Percentiles rank a stretch among this genome's conserved stretches.
Evolutionary conservation across 768 basidiomycete genomes (phyloP).

Genomic region (Leucosporidium creatinivorum): DNA sequence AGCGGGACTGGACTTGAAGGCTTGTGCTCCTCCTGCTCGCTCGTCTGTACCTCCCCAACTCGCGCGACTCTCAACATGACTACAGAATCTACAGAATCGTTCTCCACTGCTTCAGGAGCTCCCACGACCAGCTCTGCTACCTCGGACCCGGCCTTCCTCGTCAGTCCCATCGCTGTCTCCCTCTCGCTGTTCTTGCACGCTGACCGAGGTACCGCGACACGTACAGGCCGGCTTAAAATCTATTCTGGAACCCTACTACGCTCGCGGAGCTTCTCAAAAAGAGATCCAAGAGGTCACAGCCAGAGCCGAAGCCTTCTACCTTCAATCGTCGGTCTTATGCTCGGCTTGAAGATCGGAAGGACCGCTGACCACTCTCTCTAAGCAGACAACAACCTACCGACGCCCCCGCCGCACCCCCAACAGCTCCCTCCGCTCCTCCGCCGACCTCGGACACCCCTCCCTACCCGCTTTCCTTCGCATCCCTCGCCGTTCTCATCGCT

Average conservation of each 20-base stretch:
- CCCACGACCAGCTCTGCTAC: too few species aligned
- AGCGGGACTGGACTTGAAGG: too few species aligned
- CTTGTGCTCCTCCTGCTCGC: too few species aligned
- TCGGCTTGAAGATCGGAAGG: background rate
- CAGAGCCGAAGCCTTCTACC: background rate
- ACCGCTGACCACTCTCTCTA: background rate
- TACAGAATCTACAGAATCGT: too few species aligned
- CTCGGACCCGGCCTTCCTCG: background rate
- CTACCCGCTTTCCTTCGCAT: conserved; percentile 34
- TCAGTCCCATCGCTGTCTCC: background rate
- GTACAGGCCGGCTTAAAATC: background rate
- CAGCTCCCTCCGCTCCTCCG: background rate
- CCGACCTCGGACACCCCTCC: conserved; percentile 4
- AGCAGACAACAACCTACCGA: background rate
- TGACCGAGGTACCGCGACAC: too few species aligned
- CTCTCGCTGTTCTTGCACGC: background rate
- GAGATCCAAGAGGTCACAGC: conserved; percentile 1
- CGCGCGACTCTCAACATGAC: too few species aligned
- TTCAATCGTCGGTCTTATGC: background rate
- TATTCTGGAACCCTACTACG: background rate
- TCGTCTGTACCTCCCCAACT: too few species aligned
- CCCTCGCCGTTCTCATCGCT: conserved; percentile 34
- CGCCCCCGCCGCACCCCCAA: background rate
- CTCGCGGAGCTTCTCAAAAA: background rate
- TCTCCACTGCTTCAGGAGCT: too few species aligned